Evolutionary conservation across 2,329 filamentous ascomycete genomes (phyloP).

Genomic region (Leptographium flavum): DNA sequence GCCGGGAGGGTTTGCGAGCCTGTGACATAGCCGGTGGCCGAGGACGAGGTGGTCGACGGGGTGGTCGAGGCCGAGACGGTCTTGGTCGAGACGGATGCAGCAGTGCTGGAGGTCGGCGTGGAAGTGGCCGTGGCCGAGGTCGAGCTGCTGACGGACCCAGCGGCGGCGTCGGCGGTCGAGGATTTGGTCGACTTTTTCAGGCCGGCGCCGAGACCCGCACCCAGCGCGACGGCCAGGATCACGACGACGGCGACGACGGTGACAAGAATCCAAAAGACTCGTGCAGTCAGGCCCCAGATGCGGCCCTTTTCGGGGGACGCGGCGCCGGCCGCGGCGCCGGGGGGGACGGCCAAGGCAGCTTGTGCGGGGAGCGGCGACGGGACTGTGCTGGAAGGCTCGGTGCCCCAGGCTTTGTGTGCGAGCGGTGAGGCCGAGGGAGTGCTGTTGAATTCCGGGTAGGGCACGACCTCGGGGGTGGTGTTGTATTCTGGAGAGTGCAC

Average conservation of each 20-base stretch:
- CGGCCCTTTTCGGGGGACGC: neutral
- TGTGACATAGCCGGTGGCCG: neutral
- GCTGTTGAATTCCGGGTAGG: too few relatives aligned
- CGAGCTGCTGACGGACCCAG: neutral
- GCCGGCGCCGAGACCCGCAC: constrained; percentile 20
- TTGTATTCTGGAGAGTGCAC: too few relatives aligned
- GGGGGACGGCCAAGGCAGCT: too few relatives aligned
- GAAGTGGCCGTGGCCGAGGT: too few relatives aligned
- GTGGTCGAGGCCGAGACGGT: neutral
- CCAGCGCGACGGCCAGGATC: constrained; percentile 18
- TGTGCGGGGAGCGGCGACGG: too few relatives aligned
- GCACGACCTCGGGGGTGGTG: too few relatives aligned
- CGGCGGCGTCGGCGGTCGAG: neutral
- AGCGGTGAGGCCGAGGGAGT: too few relatives aligned
- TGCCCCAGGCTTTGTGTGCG: too few relatives aligned
- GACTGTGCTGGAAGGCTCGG: too few relatives aligned
- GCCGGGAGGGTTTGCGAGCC: neutral
- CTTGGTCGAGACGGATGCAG: neutral
- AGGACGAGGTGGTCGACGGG: neutral
- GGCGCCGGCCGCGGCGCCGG: too few relatives aligned
- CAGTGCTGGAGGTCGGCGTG: neutral
- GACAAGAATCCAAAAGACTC: constrained; percentile 14
- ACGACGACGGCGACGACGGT: constrained; percentile 16
- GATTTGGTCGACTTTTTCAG: constrained; percentile 5
- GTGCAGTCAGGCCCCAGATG: constrained; percentile 17